Conservation (phyloP, 169 alveolate species). For the Plasmodium chabaudi region DNA sequence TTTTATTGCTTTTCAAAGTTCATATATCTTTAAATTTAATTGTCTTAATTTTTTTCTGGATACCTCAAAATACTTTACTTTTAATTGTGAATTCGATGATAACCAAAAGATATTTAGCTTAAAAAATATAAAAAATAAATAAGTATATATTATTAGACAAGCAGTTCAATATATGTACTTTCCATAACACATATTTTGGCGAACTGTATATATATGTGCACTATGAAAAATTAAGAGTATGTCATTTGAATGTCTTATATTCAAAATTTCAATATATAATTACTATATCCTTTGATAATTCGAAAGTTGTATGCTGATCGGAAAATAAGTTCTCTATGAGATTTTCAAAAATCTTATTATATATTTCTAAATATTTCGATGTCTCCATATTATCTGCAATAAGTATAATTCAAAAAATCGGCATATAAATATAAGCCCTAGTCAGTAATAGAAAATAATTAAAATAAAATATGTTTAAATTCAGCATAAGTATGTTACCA, state of each 20-base stretch:
- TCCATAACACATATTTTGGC: background rate
- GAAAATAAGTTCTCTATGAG: slow-evolving; percentile 24
- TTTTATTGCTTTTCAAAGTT: background rate
- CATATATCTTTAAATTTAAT: no score
- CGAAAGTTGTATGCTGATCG: slow-evolving; percentile 24
- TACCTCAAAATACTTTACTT: slow-evolving; percentile 45
- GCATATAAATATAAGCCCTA: slow-evolving; percentile 5
- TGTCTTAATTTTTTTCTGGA: background rate
- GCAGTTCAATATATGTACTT: background rate
- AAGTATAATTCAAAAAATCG: background rate
- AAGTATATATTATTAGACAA: slow-evolving; percentile 4
- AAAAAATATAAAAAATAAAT: slow-evolving; percentile 11
- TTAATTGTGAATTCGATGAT: slow-evolving; percentile 44
- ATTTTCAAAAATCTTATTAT: slow-evolving; percentile 39
- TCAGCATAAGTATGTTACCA: slow-evolving; percentile 1
- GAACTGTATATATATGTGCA: background rate
- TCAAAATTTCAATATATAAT: slow-evolving; percentile 4
- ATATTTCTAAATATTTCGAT: slow-evolving; percentile 26
- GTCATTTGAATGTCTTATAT: background rate
- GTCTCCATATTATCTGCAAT: slow-evolving; percentile 21
- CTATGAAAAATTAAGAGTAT: background rate
- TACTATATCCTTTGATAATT: slow-evolving; percentile 55
- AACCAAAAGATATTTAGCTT: slow-evolving; percentile 56
- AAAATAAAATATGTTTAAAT: background rate
- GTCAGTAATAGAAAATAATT: background rate